Evolutionary conservation across 1,139 yeast species (phyloP).

Genomic region (Blastobotrys aristatus): DNA sequence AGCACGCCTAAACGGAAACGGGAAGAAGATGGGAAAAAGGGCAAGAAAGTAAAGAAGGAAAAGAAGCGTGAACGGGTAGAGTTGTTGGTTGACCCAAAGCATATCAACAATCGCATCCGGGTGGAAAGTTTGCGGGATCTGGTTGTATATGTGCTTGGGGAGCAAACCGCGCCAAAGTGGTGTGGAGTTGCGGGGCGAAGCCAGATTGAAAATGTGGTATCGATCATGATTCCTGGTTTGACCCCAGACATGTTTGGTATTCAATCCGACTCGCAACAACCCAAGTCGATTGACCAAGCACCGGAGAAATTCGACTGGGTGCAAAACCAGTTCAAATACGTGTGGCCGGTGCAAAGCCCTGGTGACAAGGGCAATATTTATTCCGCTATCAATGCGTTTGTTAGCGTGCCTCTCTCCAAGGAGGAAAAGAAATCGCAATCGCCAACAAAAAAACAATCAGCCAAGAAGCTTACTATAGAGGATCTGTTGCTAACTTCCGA

Average conservation of each 20-base stretch:
- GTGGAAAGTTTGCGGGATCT: constrained; percentile 47
- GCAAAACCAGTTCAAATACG: constrained; percentile 37
- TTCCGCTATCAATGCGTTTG: constrained; percentile 52
- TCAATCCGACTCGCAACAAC: constrained; percentile 17
- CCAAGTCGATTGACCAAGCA: constrained; percentile 21
- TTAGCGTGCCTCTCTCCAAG: constrained; percentile 51
- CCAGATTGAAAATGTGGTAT: constrained; percentile 48
- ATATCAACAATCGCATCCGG: constrained; percentile 19
- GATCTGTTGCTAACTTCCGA: constrained; percentile 49
- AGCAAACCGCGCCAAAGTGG: constrained; percentile 30
- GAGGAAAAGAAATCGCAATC: constrained; percentile 41
- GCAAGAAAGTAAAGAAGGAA: constrained; percentile 10
- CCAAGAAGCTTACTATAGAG: constrained; percentile 37
- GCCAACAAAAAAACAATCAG: constrained; percentile 8
- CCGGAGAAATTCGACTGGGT: constrained; percentile 39
- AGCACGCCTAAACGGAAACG: background rate
- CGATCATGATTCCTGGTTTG: constrained; percentile 66
- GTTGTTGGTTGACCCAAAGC: constrained; percentile 26
- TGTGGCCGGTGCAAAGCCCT: constrained; percentile 50
- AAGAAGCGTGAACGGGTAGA: constrained; percentile 16
- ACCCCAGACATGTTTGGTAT: constrained; percentile 43
- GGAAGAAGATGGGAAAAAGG: background rate
- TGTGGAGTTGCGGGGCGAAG: constrained; percentile 37
- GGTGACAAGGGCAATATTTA: constrained; percentile 52
- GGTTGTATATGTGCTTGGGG: constrained; percentile 44